Conservation (phyloP, 495 filamentous ascomycete genomes). For the Talaromyces nanjingensis region DNA sequence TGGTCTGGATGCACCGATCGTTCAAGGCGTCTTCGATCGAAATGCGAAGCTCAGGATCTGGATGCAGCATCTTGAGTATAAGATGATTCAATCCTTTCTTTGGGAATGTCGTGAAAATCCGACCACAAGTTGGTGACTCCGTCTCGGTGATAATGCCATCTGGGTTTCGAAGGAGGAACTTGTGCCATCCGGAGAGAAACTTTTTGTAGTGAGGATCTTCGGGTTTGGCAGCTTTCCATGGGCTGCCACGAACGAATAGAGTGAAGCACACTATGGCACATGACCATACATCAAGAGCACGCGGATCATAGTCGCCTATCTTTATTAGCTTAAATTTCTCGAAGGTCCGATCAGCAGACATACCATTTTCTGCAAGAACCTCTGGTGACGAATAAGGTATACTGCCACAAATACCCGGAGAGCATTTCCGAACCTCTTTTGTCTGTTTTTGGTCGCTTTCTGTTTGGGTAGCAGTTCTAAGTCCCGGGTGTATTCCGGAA, state of each 20-base stretch:
- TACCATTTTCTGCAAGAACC: conserved; percentile 55
- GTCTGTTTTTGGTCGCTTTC: conserved; percentile 53
- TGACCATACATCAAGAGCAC: conserved; percentile 71
- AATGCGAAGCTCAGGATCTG: conserved; percentile 58
- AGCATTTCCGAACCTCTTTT: conserved; percentile 57
- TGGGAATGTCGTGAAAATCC: conserved; percentile 34
- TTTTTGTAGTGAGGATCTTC: conserved; percentile 45
- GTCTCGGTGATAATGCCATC: conserved; percentile 39
- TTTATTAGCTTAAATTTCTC: neutral
- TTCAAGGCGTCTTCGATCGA: conserved; percentile 54
- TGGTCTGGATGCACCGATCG: conserved; percentile 55
- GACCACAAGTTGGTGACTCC: conserved; percentile 47
- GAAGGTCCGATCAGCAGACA: conserved; percentile 2
- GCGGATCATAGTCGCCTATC: conserved; percentile 62
- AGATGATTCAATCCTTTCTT: conserved; percentile 52
- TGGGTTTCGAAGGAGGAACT: conserved; percentile 47
- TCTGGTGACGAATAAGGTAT: conserved; percentile 74
- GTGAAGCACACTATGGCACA: conserved; percentile 67
- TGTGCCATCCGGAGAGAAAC: conserved; percentile 56
- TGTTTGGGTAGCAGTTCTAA: conserved; percentile 52
- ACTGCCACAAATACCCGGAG: conserved; percentile 68
- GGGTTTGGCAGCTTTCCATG: conserved; percentile 54
- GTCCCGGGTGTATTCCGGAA: conserved; percentile 63
- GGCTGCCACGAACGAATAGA: conserved; percentile 54
- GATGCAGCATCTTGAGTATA: conserved; percentile 70